Evolutionary conservation across 148 eudicot species (phyloP), one percentile per base, ranked within the genome.

Genomic region (Vaccinium corymbosum): DNA sequence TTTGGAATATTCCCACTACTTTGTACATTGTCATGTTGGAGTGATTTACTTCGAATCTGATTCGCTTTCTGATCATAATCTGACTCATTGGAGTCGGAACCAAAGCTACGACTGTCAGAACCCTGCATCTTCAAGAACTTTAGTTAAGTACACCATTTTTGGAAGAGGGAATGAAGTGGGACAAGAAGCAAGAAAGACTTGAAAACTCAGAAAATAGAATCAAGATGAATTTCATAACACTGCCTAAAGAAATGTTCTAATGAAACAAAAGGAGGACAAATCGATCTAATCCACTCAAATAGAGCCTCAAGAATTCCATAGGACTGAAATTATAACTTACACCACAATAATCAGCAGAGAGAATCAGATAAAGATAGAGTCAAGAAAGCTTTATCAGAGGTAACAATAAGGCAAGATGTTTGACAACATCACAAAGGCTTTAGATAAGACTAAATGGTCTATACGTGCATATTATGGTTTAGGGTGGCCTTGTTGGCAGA

Each of bases 61-160:
- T 59, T 85, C 27, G 87, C 84, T 80, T 80, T 75, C 22, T 61
- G 29, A 57, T 79, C 76, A 80, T 85, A 81, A 64, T 53, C 90
- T 79, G 83, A 79, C 87, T 86, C 87, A 81, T 89, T 86, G 55
- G 93, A 88, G 84, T 84, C 80, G 75, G 90, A 89, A 57, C 73
- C 73, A 81, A 89, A 83, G 35, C 88, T 86, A 64, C 83, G 82
- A 71, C 85, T 84, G 82, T 81, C 75, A 71, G 90, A 88, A 80
- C 51, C 85, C 98, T 93, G 92, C 86, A 88, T 73, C 17, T 68
- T 81, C 35, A 82, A 46, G 83, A 48, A 42, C 14, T 15, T 57
- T 35, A 29, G 74, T 53, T 89, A 1, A 86, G 85, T 78, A 38
- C n/a, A 13, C 80, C 81, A 42, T 22, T 56, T 68, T 42, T 9